Evolutionary conservation across 2,329 filamentous ascomycete species (phyloP).

Genomic region (Bipolaris cookei): DNA sequence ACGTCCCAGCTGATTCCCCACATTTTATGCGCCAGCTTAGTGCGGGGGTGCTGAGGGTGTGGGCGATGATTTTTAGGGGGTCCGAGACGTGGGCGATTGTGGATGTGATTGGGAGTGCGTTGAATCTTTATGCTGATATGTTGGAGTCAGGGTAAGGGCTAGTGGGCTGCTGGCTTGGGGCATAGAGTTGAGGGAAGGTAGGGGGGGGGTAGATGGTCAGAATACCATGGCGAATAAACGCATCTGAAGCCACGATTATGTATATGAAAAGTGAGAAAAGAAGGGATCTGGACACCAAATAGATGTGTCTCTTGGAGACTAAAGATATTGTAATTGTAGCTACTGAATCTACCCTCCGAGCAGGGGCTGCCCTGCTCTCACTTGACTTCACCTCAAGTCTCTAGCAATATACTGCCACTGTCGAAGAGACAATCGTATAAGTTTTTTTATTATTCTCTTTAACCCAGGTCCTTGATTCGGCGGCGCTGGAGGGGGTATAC

Average conservation of each 20-base stretch:
- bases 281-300: conserved; percentile 19
- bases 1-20: conserved; percentile 42
- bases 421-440: too few species aligned
- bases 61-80: conserved; percentile 52
- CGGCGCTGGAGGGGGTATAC: neutral
- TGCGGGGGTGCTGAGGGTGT: conserved; percentile 51
- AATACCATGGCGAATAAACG: too few species aligned
- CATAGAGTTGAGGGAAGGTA: too few species aligned
- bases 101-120: conserved; percentile 50
- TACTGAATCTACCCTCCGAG: neutral
- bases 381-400: neutral
- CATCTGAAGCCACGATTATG: too few species aligned
- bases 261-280: too few species aligned
- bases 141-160: conserved; percentile 44
- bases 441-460: too few species aligned
- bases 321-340: neutral
- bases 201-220: too few species aligned
- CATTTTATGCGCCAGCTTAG: conserved; percentile 46
- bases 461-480: neutral
- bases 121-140: conserved; percentile 53
- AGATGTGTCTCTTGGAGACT: conserved; percentile 44
- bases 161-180: too few species aligned
- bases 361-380: neutral
- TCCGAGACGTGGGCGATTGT: conserved; percentile 55
- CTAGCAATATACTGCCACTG: neutral